Percentiles rank a stretch among this genome's conserved stretches.
phyloP scores from a whole-genome alignment of 23 red algal species.

The Pyropia haitanensis region DNA sequence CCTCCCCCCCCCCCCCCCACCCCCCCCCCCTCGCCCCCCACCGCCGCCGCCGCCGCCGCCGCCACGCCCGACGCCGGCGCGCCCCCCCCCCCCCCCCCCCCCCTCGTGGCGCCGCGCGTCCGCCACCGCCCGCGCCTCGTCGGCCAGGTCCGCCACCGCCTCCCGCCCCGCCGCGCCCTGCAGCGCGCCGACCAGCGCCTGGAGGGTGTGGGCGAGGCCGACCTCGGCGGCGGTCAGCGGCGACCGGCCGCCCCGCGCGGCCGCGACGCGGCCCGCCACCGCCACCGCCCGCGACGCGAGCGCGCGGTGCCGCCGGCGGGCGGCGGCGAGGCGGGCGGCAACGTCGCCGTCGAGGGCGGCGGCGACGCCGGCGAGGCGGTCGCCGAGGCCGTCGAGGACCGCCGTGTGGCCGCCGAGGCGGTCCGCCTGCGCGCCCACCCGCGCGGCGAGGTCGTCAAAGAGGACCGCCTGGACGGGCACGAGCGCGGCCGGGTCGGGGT shows the following conservation, averaged over 20 bases:
- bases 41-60: no score
- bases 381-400: constrained; percentile 23
- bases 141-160: no score
- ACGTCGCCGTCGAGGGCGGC: constrained; percentile 31
- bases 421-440: constrained; percentile 29
- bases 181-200: constrained; percentile 24
- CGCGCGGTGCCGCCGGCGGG: constrained; percentile 51
- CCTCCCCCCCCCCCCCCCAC: no score
- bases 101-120: no score
- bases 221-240: constrained; percentile 21
- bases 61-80: no score
- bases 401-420: constrained; percentile 36
- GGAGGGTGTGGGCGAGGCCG: constrained; percentile 28
- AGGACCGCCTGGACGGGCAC: constrained; percentile 67
- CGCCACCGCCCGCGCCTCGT: no score
- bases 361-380: constrained; percentile 27
- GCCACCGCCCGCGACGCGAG: constrained; percentile 39
- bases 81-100: no score
- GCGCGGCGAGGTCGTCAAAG: constrained; percentile 63
- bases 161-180: no score
- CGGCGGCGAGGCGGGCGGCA: constrained; percentile 38
- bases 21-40: no score
- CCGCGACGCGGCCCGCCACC: constrained; percentile 38
- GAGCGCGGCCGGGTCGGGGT: constrained; percentile 56
- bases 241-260: constrained; percentile 5